These are phyloP conservation scores for Ceraceosorus bombacis DNA, from an alignment of 1,284 basidiomycete species.

Conservation along the genomic window DNA sequence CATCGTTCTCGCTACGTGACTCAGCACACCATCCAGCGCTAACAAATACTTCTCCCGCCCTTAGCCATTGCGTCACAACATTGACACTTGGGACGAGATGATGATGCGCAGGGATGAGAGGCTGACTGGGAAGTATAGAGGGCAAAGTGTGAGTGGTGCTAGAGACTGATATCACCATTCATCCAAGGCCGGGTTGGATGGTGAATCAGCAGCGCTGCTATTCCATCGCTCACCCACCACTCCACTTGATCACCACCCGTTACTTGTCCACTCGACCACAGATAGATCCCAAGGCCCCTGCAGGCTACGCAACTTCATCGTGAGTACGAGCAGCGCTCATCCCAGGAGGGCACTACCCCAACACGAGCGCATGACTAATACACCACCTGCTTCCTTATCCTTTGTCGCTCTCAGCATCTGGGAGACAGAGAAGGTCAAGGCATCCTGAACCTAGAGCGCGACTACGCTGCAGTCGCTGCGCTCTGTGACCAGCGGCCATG, in stretches of 20 bases:
- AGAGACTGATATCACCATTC: not conserved
- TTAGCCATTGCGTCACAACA: constrained; percentile 40
- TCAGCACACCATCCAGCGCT: not conserved
- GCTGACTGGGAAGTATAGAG: constrained; percentile 41
- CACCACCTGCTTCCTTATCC: too few species aligned
- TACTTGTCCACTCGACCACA: constrained; percentile 8
- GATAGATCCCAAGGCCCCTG: constrained; percentile 38
- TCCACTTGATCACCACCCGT: not conserved
- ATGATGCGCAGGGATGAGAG: constrained; percentile 48
- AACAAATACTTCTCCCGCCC: not conserved
- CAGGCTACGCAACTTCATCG: constrained; percentile 40
- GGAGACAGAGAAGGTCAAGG: constrained; percentile 31
- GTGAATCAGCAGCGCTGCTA: not conserved
- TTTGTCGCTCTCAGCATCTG: constrained; percentile 21
- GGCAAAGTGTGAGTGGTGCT: constrained; percentile 40
- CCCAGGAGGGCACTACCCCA: too few species aligned
- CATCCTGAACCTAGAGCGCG: too few species aligned
- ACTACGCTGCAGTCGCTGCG: too few species aligned
- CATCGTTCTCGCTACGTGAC: not conserved
- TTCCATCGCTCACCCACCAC: not conserved
- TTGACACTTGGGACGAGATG: constrained; percentile 48
- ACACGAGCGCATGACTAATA: too few species aligned
- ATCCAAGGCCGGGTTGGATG: not conserved
- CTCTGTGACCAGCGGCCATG: too few species aligned
- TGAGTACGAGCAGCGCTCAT: too few species aligned